phyloP scores from a whole-genome alignment of 768 basidiomycete species.

The Boletus speciosus region DNA sequence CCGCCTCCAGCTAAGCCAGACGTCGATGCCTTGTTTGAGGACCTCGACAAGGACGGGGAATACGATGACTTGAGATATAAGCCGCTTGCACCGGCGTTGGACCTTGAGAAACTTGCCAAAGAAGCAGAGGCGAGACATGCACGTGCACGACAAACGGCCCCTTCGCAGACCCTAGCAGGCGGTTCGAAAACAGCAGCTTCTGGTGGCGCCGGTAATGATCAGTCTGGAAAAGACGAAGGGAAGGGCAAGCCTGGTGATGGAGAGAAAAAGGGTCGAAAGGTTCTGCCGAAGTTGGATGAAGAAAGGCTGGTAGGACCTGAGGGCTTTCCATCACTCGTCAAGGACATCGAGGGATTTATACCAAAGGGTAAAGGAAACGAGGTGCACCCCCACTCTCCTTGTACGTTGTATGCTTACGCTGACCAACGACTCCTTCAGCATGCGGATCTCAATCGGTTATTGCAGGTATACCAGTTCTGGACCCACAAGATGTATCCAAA shows the following conservation, averaged over 20 bases:
- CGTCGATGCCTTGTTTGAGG: conserved; percentile 43
- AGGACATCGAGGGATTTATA: conserved; percentile 73
- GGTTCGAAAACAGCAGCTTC: conserved; percentile 36
- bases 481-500: conserved; percentile 90
- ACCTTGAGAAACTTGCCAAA: conserved; percentile 50
- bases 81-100: conserved; percentile 48
- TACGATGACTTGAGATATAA: conserved; percentile 41
- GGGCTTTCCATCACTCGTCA: conserved; percentile 79
- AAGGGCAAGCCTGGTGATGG: conserved; percentile 17
- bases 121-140: conserved; percentile 53
- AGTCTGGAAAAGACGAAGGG: conserved; percentile 4
- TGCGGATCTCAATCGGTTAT: conserved; percentile 74
- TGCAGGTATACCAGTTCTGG: conserved; percentile 93
- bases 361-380: conserved; percentile 91
- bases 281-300: conserved; percentile 66
- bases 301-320: conserved; percentile 63
- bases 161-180: conserved; percentile 47
- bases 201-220: conserved; percentile 17
- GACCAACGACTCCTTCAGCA: conserved; percentile 41
- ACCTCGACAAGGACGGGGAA: conserved; percentile 48
- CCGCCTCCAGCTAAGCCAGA: conserved; percentile 24
- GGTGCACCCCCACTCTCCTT: conserved; percentile 40
- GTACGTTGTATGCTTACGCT: background rate
- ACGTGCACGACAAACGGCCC: conserved; percentile 22
- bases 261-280: conserved; percentile 31